Conservation (phyloP, 192 early-diverging fungal species). For the Spizellomyces punctatus region DNA sequence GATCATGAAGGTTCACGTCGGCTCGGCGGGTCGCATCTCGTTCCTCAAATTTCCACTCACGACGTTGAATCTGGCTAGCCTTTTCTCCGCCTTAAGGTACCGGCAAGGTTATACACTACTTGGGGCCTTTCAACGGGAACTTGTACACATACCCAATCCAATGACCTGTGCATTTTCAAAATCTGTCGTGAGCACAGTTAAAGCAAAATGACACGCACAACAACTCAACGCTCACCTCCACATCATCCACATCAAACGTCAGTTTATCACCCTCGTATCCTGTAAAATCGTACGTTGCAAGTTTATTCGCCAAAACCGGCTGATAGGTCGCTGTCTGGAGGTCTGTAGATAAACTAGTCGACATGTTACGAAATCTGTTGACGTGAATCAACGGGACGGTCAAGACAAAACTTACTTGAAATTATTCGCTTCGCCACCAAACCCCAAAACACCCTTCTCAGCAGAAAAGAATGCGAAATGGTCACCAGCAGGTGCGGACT, state of each 20-base stretch:
- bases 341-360: slow-evolving; percentile 2
- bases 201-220: too few relatives aligned
- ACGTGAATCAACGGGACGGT: too few relatives aligned
- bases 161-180: background rate
- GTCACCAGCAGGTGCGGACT: too few relatives aligned
- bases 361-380: too few relatives aligned
- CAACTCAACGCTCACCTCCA: slow-evolving; percentile 14
- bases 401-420: too few relatives aligned
- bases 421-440: too few relatives aligned
- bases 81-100: background rate
- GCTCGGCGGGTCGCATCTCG: slow-evolving; percentile 13
- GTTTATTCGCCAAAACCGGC: background rate
- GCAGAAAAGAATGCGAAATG: too few relatives aligned
- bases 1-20: background rate
- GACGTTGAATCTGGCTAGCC: background rate
- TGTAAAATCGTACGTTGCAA: background rate
- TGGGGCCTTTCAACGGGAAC: background rate
- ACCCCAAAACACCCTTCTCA: too few relatives aligned
- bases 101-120: background rate
- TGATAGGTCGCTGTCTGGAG: slow-evolving; percentile 10
- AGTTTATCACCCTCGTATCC: background rate
- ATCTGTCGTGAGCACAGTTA: too few relatives aligned
- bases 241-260: slow-evolving; percentile 21
- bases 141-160: slow-evolving; percentile 15
- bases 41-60: slow-evolving; percentile 14